Evolutionary conservation across 2,329 filamentous ascomycete species (phyloP).

Genomic region (Scedosporium apiospermum): DNA sequence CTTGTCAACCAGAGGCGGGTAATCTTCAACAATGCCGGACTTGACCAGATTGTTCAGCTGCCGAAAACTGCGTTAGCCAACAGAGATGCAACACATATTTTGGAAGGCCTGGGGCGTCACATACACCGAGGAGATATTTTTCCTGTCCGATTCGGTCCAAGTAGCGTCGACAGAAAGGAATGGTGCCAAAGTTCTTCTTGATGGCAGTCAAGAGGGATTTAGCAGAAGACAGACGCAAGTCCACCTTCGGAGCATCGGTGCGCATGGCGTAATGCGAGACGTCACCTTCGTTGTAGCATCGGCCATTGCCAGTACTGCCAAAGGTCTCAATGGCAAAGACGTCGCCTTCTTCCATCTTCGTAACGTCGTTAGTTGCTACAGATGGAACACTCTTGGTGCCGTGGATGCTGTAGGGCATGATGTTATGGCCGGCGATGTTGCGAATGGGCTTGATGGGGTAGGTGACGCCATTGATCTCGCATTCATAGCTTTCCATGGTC

Average conservation of each 20-base stretch:
- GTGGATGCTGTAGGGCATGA: conserved; percentile 82
- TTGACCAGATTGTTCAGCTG: conserved; percentile 80
- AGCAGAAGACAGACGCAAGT: conserved; percentile 69
- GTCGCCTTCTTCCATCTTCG: conserved; percentile 97
- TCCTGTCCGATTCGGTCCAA: conserved; percentile 89
- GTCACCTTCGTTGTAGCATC: conserved; percentile 81
- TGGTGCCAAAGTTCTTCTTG: conserved; percentile 90
- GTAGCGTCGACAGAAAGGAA: conserved; percentile 86
- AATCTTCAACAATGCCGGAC: conserved; percentile 77
- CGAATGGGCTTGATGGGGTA: conserved; percentile 77
- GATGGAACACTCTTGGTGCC: conserved; percentile 90
- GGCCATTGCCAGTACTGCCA: conserved; percentile 83
- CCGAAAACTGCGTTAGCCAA: not conserved
- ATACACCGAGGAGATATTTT: conserved; percentile 81
- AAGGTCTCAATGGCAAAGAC: conserved; percentile 95
- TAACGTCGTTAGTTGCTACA: conserved; percentile 77
- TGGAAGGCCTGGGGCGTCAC: not conserved
- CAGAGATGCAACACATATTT: conserved; percentile 7
- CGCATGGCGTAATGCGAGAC: conserved; percentile 79
- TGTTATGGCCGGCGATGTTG: conserved; percentile 84
- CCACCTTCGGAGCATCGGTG: conserved; percentile 63
- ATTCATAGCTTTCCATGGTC: conserved; percentile 87
- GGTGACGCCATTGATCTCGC: conserved; percentile 69
- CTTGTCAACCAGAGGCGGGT: conserved; percentile 81
- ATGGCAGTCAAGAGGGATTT: conserved; percentile 81